Percentiles rank a stretch among this genome's conserved stretches.
phyloP scores from a whole-genome alignment of 495 filamentous ascomycete genomes.

The Letharia columbiana region DNA sequence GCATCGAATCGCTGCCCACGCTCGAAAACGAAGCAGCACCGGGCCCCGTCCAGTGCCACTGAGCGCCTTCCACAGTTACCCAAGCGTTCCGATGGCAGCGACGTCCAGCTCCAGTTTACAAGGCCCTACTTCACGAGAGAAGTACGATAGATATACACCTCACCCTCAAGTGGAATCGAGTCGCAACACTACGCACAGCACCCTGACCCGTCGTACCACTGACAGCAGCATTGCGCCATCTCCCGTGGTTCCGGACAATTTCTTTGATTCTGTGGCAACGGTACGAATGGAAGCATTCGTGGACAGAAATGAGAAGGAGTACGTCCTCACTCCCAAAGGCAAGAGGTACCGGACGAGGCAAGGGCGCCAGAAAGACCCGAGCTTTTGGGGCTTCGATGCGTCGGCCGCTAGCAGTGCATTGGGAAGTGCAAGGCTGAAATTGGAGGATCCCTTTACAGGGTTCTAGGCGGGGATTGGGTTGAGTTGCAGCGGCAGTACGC shows the following conservation, averaged over 20 bases:
- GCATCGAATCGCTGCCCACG: slow-evolving; percentile 52
- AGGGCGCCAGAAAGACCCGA: slow-evolving; percentile 24
- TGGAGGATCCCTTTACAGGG: slow-evolving; percentile 23
- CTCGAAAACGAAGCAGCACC: slow-evolving; percentile 78
- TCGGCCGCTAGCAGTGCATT: slow-evolving; percentile 1
- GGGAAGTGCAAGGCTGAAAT: slow-evolving; percentile 3
- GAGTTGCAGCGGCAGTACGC: background rate
- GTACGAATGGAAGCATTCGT: slow-evolving; percentile 97
- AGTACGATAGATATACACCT: slow-evolving; percentile 19
- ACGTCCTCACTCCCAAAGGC: background rate
- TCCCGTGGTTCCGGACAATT: slow-evolving; percentile 32
- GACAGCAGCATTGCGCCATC: slow-evolving; percentile 20
- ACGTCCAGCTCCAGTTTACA: slow-evolving; percentile 27
- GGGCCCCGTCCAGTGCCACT: slow-evolving; percentile 46
- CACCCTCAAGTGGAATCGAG: slow-evolving; percentile 8
- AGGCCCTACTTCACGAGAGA: slow-evolving; percentile 23
- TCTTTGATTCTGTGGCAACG: slow-evolving; percentile 68
- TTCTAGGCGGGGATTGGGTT: slow-evolving; percentile 6
- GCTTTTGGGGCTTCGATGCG: slow-evolving; percentile 23
- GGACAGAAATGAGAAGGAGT: slow-evolving; percentile 37
- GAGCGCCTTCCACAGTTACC: slow-evolving; percentile 27
- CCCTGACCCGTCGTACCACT: slow-evolving; percentile 7
- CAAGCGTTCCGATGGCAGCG: slow-evolving; percentile 20
- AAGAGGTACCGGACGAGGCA: slow-evolving; percentile 11
- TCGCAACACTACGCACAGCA: background rate